Base-by-base conservation (phyloP, 176 grass and related monocot genomes). In the Puya raimondii region DNA sequence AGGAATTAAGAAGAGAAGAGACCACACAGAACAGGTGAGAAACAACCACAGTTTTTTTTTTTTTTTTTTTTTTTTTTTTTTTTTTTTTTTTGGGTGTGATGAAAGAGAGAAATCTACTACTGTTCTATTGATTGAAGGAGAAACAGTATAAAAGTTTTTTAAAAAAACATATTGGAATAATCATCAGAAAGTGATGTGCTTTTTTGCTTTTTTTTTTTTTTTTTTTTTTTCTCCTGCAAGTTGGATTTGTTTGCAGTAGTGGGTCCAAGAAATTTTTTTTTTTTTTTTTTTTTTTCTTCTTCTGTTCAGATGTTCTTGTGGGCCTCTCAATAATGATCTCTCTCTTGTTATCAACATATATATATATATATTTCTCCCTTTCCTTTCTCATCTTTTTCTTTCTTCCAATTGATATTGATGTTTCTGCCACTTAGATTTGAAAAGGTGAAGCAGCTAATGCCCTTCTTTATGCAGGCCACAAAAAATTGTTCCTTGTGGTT, bases 351-450 rank as follows among this genome's bases (percentile, higher is more conserved):
- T 9, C 56, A 71, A 51, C 49, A 57, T n/a, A 47, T 42, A n/a
- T n/a, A n/a, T n/a, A n/a, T n/a, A n/a, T n/a, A n/a, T n/a, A 18
- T 66, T 23, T 11, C n/a, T 66, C 49, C 63, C 26, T 68, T 63
- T 69, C 65, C 53, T 75, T 73, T n/a, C 50, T 59, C 29, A 33
- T 33, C 3, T 33, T 33, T 33, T 33, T 33, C 29, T 33, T 33
- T 33, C 29, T 33, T 33, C 47, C 48, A 12, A 2, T 70, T 74
- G 79, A 75, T 57, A 59, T 75, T 81, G 64, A 70, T 81, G 65
- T 75, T 69, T 75, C 50, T 63, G 74, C 33, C 63, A 75, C 65
- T 76, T 51, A 23, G 33, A 68, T 47, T 48, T 50, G 67, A 65
- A 29, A 66, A 64, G 22, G 61, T 23, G 59, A 66, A 33, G 50